Evolutionary conservation across 176 grass and related monocot species (phyloP).

Genomic region (Hyparrhenia diplandra): DNA sequence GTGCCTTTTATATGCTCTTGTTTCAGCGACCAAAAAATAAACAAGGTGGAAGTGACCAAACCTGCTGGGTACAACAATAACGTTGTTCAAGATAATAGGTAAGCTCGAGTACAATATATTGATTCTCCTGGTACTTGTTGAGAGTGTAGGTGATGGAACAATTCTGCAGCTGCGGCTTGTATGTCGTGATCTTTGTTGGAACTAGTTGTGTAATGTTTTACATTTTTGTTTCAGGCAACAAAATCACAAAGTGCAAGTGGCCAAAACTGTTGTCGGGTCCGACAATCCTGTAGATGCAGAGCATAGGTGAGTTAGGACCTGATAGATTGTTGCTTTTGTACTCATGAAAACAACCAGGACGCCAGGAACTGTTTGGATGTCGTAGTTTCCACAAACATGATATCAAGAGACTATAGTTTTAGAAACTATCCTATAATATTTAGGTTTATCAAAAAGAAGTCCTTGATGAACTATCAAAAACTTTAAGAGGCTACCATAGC

Average conservation of each 20-base stretch:
- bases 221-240: conserved; percentile 44
- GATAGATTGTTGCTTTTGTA: neutral
- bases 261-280: conserved; percentile 4
- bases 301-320: conserved; percentile 9
- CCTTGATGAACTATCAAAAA: neutral
- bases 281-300: neutral
- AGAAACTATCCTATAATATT: neutral
- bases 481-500: neutral
- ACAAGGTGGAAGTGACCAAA: conserved; percentile 17
- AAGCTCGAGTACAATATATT: neutral
- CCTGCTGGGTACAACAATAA: neutral
- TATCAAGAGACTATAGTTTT: neutral
- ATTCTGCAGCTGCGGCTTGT: neutral
- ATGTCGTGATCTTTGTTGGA: neutral
- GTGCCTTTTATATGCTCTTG: neutral
- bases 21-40: conserved; percentile 46
- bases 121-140: neutral
- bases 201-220: neutral
- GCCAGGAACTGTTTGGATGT: neutral
- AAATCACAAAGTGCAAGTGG: conserved; percentile 7
- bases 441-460: neutral
- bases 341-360: neutral
- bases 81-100: neutral
- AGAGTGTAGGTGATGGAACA: neutral
- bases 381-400: neutral